phyloP scores from a whole-genome alignment of 805 yeast species.

The Saturnispora mendoncae region DNA sequence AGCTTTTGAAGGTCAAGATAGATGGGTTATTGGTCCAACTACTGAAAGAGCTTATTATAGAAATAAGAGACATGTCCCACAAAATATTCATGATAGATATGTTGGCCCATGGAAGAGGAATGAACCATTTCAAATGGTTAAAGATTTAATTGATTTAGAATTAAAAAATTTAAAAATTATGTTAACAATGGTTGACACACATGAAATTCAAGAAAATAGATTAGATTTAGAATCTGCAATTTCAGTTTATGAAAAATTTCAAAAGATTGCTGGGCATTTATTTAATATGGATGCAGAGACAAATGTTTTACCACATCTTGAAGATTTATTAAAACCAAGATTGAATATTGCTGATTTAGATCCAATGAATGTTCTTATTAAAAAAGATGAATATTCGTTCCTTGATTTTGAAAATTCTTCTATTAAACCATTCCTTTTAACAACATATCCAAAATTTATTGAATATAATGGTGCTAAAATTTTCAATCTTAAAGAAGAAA shows the following conservation, averaged over 20 bases:
- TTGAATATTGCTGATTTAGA: conserved; percentile 77
- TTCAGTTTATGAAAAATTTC: conserved; percentile 53
- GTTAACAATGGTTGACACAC: conserved; percentile 44
- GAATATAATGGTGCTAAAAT: conserved; percentile 85
- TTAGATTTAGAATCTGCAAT: conserved; percentile 41
- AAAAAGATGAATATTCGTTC: conserved; percentile 40
- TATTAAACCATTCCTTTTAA: conserved; percentile 74
- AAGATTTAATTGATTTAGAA: conserved; percentile 58
- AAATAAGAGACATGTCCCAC: conserved; percentile 46
- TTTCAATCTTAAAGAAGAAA: conserved; percentile 64
- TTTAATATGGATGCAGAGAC: conserved; percentile 44
- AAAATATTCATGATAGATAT: conserved; percentile 37
- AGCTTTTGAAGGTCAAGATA: conserved; percentile 57
- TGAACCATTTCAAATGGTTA: conserved; percentile 53
- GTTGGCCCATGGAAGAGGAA: conserved; percentile 72
- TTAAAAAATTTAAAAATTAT: conserved; percentile 49
- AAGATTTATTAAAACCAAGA: conserved; percentile 61
- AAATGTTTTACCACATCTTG: conserved; percentile 45
- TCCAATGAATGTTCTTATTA: conserved; percentile 72
- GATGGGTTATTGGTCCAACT: conserved; percentile 91
- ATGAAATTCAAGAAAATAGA: conserved; percentile 32
- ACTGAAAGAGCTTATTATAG: conserved; percentile 74
- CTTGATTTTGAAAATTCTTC: conserved; percentile 78
- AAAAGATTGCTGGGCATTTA: conserved; percentile 46
- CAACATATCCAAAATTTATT: conserved; percentile 73